phyloP scores from a whole-genome alignment of 305 asterid genomes.

The Caryopteris hybrid region DNA sequence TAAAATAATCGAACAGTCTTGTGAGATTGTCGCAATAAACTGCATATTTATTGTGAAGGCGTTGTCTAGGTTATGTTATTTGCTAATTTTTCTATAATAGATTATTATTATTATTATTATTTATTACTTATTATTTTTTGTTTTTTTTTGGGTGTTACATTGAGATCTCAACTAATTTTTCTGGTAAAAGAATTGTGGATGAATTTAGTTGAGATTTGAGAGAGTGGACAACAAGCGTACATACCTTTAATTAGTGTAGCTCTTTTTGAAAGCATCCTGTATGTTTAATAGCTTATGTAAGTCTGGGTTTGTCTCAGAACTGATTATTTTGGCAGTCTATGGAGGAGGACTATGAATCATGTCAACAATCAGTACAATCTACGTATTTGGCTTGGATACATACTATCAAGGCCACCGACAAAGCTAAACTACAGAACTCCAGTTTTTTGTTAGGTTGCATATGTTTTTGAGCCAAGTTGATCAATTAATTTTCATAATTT shows the following conservation, averaged over 20 bases:
- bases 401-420: neutral
- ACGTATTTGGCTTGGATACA: neutral
- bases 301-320: neutral
- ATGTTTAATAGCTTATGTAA: neutral
- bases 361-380: neutral
- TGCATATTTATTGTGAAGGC: neutral
- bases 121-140: neutral
- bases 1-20: too few relatives aligned
- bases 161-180: neutral
- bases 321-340: neutral
- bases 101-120: too few relatives aligned
- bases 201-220: neutral
- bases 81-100: neutral
- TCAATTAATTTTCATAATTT: neutral
- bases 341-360: neutral
- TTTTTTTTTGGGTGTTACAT: neutral
- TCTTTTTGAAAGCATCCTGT: neutral
- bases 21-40: neutral
- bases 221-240: neutral
- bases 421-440: neutral
- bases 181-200: neutral
- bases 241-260: neutral
- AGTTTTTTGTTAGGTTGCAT: too few relatives aligned
- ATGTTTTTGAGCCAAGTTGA: neutral
- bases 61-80: neutral